Conservation (phyloP, 2,329 filamentous ascomycete genomes). For the Colletotrichum spaethianum region DNA sequence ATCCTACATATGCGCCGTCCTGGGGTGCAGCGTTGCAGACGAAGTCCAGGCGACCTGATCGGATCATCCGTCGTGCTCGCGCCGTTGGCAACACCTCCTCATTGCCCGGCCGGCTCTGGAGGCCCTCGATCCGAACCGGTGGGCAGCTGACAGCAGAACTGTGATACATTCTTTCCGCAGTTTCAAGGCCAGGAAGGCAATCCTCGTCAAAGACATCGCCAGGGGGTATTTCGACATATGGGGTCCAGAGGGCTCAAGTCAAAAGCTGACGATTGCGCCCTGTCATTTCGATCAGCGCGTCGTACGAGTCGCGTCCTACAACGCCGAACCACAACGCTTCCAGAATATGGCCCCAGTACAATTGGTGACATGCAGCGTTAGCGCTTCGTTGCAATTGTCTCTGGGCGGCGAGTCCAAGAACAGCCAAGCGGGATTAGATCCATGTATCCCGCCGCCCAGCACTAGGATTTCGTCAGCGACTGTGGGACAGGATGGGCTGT, state of each 20-base stretch:
- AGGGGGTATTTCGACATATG: neutral
- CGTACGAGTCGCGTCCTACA: slow-evolving; percentile 35
- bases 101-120: slow-evolving; percentile 12
- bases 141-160: neutral
- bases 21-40: neutral
- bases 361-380: slow-evolving; percentile 41
- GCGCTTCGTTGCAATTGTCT: slow-evolving; percentile 34
- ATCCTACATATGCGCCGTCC: neutral
- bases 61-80: neutral
- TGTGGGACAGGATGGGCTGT: slow-evolving; percentile 27
- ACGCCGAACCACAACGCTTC: slow-evolving; percentile 13
- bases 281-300: slow-evolving; percentile 32
- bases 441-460: slow-evolving; percentile 33
- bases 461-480: slow-evolving; percentile 36
- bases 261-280: slow-evolving; percentile 19
- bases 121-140: slow-evolving; percentile 19
- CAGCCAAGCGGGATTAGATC: slow-evolving; percentile 34
- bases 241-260: neutral
- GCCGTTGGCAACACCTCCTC: slow-evolving; percentile 9
- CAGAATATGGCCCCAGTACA: slow-evolving; percentile 35
- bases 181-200: slow-evolving; percentile 1
- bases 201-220: neutral
- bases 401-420: slow-evolving; percentile 26
- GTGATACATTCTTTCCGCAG: neutral
- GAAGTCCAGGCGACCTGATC: neutral